Evolutionary conservation across 2,329 filamentous ascomycete species (phyloP).

Genomic region (Sphaerulina vaccinii): DNA sequence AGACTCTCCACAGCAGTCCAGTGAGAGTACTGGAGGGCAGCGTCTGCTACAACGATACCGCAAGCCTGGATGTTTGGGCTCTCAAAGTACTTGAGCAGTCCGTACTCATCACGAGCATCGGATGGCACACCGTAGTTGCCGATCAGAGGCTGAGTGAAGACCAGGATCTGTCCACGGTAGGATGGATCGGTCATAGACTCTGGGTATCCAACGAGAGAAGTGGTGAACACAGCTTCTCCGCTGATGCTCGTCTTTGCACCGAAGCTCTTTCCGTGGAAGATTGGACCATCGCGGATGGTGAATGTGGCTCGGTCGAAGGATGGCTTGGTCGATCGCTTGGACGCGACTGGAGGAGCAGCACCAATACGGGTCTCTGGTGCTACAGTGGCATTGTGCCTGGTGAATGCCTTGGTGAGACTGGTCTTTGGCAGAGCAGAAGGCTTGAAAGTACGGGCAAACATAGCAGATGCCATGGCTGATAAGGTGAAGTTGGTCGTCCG

Average conservation of each 20-base stretch:
- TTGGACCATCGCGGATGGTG: slow-evolving; percentile 91
- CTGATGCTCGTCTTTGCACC: slow-evolving; percentile 96
- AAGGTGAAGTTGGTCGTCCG: slow-evolving; percentile 21
- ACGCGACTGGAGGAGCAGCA: slow-evolving; percentile 58
- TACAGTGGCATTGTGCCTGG: slow-evolving; percentile 61
- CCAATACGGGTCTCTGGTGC: slow-evolving; percentile 68
- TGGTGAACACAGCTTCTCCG: slow-evolving; percentile 97
- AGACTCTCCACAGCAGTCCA: slow-evolving; percentile 98
- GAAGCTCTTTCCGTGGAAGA: slow-evolving; percentile 95
- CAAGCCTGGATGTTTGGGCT: slow-evolving; percentile 96
- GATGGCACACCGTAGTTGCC: slow-evolving; percentile 98
- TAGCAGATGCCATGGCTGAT: slow-evolving; percentile 42
- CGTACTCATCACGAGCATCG: slow-evolving; percentile 76
- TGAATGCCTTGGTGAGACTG: slow-evolving; percentile 46
- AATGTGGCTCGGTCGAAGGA: slow-evolving; percentile 82
- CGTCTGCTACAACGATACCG: slow-evolving; percentile 93
- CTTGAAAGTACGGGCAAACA: slow-evolving; percentile 58
- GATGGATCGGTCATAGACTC: slow-evolving; percentile 76
- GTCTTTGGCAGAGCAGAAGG: slow-evolving; percentile 42
- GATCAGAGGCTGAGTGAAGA: slow-evolving; percentile 96
- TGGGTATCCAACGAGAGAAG: slow-evolving; percentile 94
- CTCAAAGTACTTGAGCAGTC: slow-evolving; percentile 96
- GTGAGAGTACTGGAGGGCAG: slow-evolving; percentile 90
- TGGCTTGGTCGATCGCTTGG: slow-evolving; percentile 58
- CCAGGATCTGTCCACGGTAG: slow-evolving; percentile 84